Percentiles rank a stretch among this genome's conserved stretches.
phyloP scores from a whole-genome alignment of 345 rosid genomes.

The Acer saccharum region DNA sequence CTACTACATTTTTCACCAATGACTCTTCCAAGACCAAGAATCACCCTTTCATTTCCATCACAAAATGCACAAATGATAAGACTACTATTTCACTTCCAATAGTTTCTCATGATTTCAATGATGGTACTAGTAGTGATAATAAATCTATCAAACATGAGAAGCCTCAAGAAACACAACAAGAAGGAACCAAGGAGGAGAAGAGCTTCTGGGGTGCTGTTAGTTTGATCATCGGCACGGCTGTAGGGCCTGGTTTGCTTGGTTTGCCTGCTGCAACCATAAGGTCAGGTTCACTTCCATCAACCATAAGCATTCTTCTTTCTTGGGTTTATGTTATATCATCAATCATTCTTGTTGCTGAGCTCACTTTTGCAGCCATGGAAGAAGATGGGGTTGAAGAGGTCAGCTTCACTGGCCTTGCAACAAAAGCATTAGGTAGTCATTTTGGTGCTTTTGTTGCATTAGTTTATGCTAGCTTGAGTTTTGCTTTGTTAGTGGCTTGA shows the following conservation, averaged over 20 bases:
- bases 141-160: constrained; percentile 9
- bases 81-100: constrained; percentile 15
- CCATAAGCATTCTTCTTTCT: constrained; percentile 58
- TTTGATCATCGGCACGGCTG: constrained; percentile 91
- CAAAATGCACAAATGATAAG: constrained; percentile 29
- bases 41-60: constrained; percentile 14
- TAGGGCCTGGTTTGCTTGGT: constrained; percentile 91
- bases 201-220: constrained; percentile 93
- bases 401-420: constrained; percentile 85
- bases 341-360: constrained; percentile 84
- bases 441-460: constrained; percentile 79
- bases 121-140: constrained; percentile 19
- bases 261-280: constrained; percentile 82
- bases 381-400: constrained; percentile 81
- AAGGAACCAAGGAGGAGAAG: constrained; percentile 34
- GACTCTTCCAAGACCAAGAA: not conserved
- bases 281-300: constrained; percentile 78
- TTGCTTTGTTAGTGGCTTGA: constrained; percentile 83
- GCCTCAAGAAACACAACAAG: constrained; percentile 16
- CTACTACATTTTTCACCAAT: not conserved
- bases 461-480: constrained; percentile 80
- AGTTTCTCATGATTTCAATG: constrained; percentile 19
- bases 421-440: constrained; percentile 64
- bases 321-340: constrained; percentile 90
- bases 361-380: constrained; percentile 82